Base-by-base conservation (phyloP, 2,329 filamentous ascomycete genomes). In the Scopulariopsis brevicaulis region DNA sequence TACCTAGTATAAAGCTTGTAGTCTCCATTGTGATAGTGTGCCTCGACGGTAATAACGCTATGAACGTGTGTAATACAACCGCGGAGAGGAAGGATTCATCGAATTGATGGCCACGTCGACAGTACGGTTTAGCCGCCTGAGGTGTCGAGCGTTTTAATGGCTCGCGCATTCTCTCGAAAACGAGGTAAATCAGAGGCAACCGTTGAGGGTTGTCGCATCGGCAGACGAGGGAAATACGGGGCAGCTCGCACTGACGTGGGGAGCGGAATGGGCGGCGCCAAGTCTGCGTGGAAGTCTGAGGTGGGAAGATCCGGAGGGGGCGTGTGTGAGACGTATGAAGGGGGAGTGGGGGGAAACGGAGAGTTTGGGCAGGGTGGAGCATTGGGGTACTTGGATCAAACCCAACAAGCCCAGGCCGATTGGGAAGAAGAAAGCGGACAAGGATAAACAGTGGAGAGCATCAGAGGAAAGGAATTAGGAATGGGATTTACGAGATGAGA, bases 301-400 rank as follows among this genome's bases (percentile, higher is more conserved):
- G n/a, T 50, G 24, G 55, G 55, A 56, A 51, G 55, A 56, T 56
- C 55, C 55, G 55, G 43, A 35, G 43, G 35, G 54, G 43, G 43
- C 24, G 55, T 56, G 55, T 51, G 28, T 50, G 40, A 56, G 40
- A 51, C 20, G n/a, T n/a, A 32, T 32, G 15, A 51, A 28, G 37
- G 55, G 55, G 55, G 40, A 37, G 20, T 35, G 34, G 24, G 43
- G 11, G 20, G 28, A 56, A 50, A 56, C 43, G 32, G 25, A 37
- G n/a, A 24, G 20, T 22, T 50, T 50, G 24, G 11, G 46, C 22
- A 50, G 20, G 46, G 46, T 50, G 46, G 46, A 32, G 46, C 12
- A 24, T 50, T 50, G 20, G n/a, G 46, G 46, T 46, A 46, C 40
- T 46, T 46, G 15, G 40, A 46, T 46, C 40, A 46, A 46, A 46